phyloP scores from a whole-genome alignment of 2,329 filamentous ascomycete species.

The Colletotrichum sidae region DNA sequence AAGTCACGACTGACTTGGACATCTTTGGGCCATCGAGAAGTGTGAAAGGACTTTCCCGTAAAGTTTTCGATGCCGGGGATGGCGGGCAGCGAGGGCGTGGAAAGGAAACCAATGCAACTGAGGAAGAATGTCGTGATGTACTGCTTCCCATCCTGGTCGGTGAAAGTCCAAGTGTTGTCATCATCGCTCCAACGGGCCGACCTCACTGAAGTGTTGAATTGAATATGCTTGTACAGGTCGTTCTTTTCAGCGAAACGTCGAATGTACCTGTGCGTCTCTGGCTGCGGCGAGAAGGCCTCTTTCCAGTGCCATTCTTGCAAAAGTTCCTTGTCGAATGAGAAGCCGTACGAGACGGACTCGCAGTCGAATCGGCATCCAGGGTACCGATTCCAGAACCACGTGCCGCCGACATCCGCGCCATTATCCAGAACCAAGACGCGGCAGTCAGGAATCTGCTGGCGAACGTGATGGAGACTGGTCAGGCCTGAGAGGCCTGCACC shows the following conservation, averaged over 20 bases:
- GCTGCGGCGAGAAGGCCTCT: conserved; percentile 21
- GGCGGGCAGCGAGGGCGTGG: conserved; percentile 47
- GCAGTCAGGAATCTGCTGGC: conserved; percentile 19
- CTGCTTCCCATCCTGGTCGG: conserved; percentile 16
- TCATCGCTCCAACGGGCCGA: conserved; percentile 2
- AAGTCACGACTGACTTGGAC: conserved; percentile 7
- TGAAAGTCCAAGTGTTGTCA: conserved; percentile 5
- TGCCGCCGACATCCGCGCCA: conserved; percentile 59
- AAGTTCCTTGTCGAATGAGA: conserved; percentile 19
- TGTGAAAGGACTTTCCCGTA: conserved; percentile 37
- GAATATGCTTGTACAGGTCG: conserved; percentile 11
- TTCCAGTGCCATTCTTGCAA: conserved; percentile 27
- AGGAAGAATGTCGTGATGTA: conserved; percentile 12
- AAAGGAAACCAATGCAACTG: conserved; percentile 39
- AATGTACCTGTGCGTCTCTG: conserved; percentile 19
- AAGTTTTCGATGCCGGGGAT: conserved; percentile 43
- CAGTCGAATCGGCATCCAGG: conserved; percentile 66
- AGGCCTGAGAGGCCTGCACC: conserved; percentile 28
- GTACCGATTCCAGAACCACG: conserved; percentile 64
- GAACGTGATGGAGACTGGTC: conserved; percentile 29
- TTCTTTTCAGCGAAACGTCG: conserved; percentile 9
- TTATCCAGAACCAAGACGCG: conserved; percentile 46
- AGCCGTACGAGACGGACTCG: conserved; percentile 22
- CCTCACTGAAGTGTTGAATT: conserved; percentile 7
- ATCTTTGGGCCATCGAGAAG: conserved; percentile 38